Evolutionary conservation across 257 asterid genomes (phyloP).

Genomic region (Nicotiana benthamiana): DNA sequence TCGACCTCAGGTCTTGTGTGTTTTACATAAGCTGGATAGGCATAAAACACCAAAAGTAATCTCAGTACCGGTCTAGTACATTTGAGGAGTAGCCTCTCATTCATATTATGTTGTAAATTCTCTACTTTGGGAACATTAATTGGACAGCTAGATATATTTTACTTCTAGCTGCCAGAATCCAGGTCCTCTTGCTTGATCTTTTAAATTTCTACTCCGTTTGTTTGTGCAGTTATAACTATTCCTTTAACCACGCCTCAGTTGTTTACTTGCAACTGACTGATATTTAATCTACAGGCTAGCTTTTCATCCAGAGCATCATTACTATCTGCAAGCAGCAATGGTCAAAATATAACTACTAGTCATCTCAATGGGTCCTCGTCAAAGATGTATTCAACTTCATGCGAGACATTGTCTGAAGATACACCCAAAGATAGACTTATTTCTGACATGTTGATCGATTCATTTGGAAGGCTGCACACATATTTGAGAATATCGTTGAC

Average conservation of each 20-base stretch:
- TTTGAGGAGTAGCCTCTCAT: too few relatives aligned
- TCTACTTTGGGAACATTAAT: neutral
- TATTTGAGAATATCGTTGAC: constrained; percentile 88
- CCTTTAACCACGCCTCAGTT: neutral
- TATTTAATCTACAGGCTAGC: constrained; percentile 34
- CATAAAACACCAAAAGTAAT: too few relatives aligned
- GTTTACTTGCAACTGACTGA: constrained; percentile 2
- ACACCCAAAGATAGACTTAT: constrained; percentile 28
- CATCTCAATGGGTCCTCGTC: constrained; percentile 21
- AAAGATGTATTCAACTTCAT: constrained; percentile 40
- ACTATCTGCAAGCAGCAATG: constrained; percentile 23
- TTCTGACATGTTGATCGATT: constrained; percentile 70
- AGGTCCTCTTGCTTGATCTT: neutral
- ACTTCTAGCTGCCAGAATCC: neutral
- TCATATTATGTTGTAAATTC: too few relatives aligned
- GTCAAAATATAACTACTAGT: constrained; percentile 14
- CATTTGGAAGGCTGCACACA: constrained; percentile 87
- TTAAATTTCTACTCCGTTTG: neutral
- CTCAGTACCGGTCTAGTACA: too few relatives aligned
- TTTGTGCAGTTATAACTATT: neutral
- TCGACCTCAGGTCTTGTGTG: neutral
- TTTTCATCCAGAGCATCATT: constrained; percentile 13
- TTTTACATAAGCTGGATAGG: neutral
- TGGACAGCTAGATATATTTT: neutral
- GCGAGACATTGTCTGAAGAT: constrained; percentile 36